Base-by-base conservation (phyloP, 2,329 filamentous ascomycete genomes). In the Chrysosporium keratinophilum region DNA sequence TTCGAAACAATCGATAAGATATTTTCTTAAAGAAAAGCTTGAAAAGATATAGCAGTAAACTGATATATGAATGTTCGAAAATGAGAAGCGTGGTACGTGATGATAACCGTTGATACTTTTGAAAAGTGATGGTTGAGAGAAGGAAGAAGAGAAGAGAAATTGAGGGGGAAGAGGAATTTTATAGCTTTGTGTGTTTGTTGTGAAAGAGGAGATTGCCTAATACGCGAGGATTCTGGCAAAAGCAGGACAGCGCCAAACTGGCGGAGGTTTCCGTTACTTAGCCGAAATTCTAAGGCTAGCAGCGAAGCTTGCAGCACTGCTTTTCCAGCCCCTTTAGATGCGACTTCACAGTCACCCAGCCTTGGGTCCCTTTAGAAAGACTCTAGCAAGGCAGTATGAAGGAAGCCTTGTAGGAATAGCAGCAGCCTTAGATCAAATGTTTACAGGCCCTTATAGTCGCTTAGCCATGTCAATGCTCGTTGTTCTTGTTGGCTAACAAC, bases 141-240 rank as follows among this genome's bases (percentile, higher is more conserved):
- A 5, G n/a, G 17, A 44, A n/a, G 23, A 43, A 28, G 42, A 50
- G 28, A 35, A 20, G n/a, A 41, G 17, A 50, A 41, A 17, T 15
- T 35, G 11, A 49, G 35, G 7, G 33, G 19, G 20, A 15, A 11
- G 35, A 28, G 5, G 20, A 33, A 19, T 41, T 41, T 34, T 50
- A 50, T 42, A 34, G 11, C 15, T 17, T 37, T 35, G 44, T 19
- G 44, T 19, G 28, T 35, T 47, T 47, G 44, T 47, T 47, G 5
- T 47, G 44, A 35, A 37, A 28, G 23, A 43, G 28, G 19, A 37
- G 33, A 20, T 15, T 31, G 35, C 7, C 17, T 44, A 23, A 35
- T 35, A 35, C 34, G 49, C 49, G 28, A 51, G 35, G 20, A 15
- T 44, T n/a, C 40, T n/a, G 35, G 49, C 40, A 48, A 19, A n/a